Evolutionary conservation across 768 basidiomycete genomes (phyloP), one percentile per base, ranked within the genome.

Genomic region (Amanita rimosa): DNA sequence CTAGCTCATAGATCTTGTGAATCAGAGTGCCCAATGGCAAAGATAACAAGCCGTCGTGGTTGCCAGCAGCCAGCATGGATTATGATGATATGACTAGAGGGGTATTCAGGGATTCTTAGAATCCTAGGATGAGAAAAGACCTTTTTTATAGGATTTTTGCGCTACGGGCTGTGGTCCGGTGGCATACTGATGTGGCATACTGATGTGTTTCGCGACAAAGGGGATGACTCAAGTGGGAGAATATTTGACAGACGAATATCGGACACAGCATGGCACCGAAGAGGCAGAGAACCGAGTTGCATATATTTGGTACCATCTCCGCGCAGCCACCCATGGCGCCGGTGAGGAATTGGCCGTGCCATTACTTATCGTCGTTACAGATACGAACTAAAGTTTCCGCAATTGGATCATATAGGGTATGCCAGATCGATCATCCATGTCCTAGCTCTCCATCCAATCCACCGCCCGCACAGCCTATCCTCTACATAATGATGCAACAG

Each of bases 401-500:
- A n/a, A 14, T 19, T 29, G 5, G 13, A 21, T 14, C 27, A 35
- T 33, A 35, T 17, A 4, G 26, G 44, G 42, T 43, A 43, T 45
- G 17, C 33, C 33, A 17, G 44, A 43, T 49, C 16, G 33, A 33
- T 33, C 17, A 41, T 46, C 17, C 8, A 46, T 5, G 14, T 11
- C 9, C 17, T 16, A 37, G 7, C 36, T 37, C 36, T 10, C 7
- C 36, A 16, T 7, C 36, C 31, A 31, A 19, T 19, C 8, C 36
- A 37, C 17, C 36, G 36, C 36, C 36, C 9, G 36, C 36, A 34
- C 8, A 19, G 33, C 36, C 43, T 3, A 19, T 11, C 19, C 51
- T 54, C 56, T 70, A 88, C 85, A 87, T 86, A 64, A 95, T 69
- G 53, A 88, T 73, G 61, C 93, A 96, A 68, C 94, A 97, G 21